phyloP scores from a whole-genome alignment of 176 grass and related monocot species.

The Poa annua region DNA sequence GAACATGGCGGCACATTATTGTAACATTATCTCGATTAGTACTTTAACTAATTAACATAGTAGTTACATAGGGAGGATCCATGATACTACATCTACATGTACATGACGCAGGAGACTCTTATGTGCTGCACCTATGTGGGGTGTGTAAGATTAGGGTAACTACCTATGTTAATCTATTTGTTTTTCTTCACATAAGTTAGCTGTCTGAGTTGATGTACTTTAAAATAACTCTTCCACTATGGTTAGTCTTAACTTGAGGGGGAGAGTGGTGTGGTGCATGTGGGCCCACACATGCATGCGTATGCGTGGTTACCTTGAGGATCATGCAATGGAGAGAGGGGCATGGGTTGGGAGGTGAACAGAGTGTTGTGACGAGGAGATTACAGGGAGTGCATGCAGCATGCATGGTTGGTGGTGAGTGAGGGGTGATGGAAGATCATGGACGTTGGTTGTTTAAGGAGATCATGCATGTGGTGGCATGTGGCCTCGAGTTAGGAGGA shows the following conservation, averaged over 20 bases:
- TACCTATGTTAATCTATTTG: no score
- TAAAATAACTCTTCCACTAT: no score
- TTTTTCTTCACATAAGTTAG: no score
- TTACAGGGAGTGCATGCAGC: slow-evolving; percentile 11
- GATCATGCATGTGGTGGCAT: slow-evolving; percentile 61
- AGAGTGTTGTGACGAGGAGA: slow-evolving; percentile 57
- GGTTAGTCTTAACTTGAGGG: no score
- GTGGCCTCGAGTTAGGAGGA: slow-evolving; percentile 49
- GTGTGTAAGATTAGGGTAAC: no score
- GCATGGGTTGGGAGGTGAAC: neutral
- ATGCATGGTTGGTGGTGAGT: slow-evolving; percentile 29
- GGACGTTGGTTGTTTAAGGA: slow-evolving; percentile 27
- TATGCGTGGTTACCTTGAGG: neutral
- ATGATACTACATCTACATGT: no score
- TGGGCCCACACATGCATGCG: neutral
- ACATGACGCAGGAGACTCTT: no score
- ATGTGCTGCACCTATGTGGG: no score
- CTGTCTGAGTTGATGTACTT: no score
- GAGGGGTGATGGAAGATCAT: neutral
- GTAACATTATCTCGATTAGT: neutral
- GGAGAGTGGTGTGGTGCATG: neutral
- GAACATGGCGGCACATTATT: slow-evolving; percentile 47
- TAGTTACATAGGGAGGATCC: no score
- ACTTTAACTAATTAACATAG: neutral
- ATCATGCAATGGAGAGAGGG: slow-evolving; percentile 7